These are phyloP conservation scores for Limnanthes douglasii DNA, from an alignment of 345 rosid species.

Conservation along the genomic window DNA sequence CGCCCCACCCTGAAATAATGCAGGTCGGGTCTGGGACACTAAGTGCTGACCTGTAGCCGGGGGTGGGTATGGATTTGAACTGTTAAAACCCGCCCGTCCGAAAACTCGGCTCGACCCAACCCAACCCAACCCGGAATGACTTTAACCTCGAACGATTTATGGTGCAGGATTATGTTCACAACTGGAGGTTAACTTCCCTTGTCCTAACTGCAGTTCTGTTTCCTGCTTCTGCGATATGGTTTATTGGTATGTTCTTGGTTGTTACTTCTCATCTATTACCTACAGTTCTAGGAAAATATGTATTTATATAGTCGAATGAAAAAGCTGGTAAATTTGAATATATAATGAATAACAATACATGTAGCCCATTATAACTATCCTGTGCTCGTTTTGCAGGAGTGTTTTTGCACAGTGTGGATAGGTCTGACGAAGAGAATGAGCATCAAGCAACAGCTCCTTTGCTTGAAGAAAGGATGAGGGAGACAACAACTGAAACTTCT, in stretches of 20 bases:
- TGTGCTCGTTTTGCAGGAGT: conserved; percentile 34
- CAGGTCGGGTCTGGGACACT: too few relatives aligned
- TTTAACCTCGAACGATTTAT: not conserved
- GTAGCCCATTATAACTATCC: not conserved
- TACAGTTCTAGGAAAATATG: not conserved
- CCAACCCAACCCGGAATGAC: not conserved
- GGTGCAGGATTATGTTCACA: conserved; percentile 46
- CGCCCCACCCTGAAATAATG: too few relatives aligned
- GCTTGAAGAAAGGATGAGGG: conserved; percentile 15
- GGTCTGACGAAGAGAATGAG: conserved; percentile 34
- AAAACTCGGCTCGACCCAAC: too few relatives aligned
- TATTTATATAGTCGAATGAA: not conserved
- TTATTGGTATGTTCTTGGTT: conserved; percentile 32
- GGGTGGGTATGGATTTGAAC: too few relatives aligned
- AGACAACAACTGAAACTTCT: too few relatives aligned
- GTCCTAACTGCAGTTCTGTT: conserved; percentile 62
- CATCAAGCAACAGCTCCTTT: conserved; percentile 24
- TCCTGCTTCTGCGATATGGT: conserved; percentile 71
- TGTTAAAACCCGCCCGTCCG: not conserved
- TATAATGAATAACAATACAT: not conserved
- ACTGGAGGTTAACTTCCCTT: conserved; percentile 81
- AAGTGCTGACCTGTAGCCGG: too few relatives aligned
- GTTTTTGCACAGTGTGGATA: conserved; percentile 57
- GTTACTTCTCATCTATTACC: not conserved
- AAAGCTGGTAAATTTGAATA: too few relatives aligned